Evolutionary conservation across 176 grass and related monocot genomes (phyloP), one percentile per base, ranked within the genome.

Genomic region (Areca catechu): DNA sequence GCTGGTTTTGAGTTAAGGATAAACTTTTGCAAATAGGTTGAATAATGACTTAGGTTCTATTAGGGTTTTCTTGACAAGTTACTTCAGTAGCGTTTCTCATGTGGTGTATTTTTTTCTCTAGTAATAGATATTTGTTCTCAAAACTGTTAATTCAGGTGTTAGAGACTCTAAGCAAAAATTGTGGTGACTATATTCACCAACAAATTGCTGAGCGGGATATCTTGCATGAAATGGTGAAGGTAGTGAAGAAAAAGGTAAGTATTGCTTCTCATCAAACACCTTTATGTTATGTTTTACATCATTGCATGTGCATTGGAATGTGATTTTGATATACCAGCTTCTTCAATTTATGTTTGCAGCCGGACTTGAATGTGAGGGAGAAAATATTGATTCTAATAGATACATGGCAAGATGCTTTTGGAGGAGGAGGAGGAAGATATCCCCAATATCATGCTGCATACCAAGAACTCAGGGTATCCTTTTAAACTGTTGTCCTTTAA

Each of bases 371-470:
- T 64, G 94, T 99, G 4, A 83, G 78, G 65, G 88, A 99, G 76
- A 99, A 99, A 80, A 99, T 93, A 77, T 73, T 99, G 79, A 77
- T 69, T 71, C 78, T 99, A 57, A 89, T 99, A 61, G 94, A 99
- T 68, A 75, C 94, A 59, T 99, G 88, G 94, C 94, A 99, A 99
- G 84, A 89, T 29, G 94, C 94, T 78, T 99, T 99, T 78, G 94
- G 94, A 80, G 88, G 94, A 74, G 47, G 88, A 21, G 78, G 76
- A 7, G 94, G 88, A 51, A 99, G 28, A 75, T 92, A 83, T 85
- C 81, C 81, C 28, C 94, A 89, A 57, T 93, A 83, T 62, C 81
- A 93, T 80, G 70, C 84, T 29, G 94, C 83, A 53, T 99, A 99
- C 76, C 72, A 87, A 93, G 94, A 99, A 70, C 75, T 99, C 56